These are phyloP conservation scores for Suillus alpinus DNA, from an alignment of 768 basidiomycete species.

Conservation along the genomic window DNA sequence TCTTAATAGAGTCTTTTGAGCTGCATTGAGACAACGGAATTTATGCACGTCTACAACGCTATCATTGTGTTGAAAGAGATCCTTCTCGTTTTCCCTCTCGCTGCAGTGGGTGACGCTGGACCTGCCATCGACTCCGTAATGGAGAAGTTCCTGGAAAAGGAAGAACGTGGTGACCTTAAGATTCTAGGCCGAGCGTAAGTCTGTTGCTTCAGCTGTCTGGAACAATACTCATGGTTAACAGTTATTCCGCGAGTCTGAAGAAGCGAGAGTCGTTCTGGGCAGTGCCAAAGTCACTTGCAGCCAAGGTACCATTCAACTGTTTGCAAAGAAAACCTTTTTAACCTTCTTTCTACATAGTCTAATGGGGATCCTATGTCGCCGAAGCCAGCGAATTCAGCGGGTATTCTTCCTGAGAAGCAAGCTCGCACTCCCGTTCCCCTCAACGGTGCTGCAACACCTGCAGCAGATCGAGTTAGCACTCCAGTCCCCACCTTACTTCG, in stretches of 20 bases:
- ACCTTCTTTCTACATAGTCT: conserved; percentile 13
- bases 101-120: conserved; percentile 55
- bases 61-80: conserved; percentile 92
- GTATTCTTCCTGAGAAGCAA: conserved; percentile 25
- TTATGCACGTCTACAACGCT: conserved; percentile 98
- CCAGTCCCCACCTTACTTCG: conserved; percentile 53
- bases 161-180: conserved; percentile 83
- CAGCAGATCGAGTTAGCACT: conserved; percentile 33
- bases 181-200: conserved; percentile 75
- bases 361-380: conserved; percentile 29
- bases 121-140: conserved; percentile 56
- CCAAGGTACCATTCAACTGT: conserved; percentile 30
- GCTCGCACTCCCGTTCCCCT: conserved; percentile 31
- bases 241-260: conserved; percentile 74
- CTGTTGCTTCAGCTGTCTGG: conserved; percentile 2
- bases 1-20: conserved; percentile 64
- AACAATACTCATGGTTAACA: conserved; percentile 22
- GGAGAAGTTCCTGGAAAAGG: conserved; percentile 64
- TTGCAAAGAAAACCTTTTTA: background rate
- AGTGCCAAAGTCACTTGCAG: conserved; percentile 24
- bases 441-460: conserved; percentile 36
- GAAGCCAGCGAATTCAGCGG: conserved; percentile 29
- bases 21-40: conserved; percentile 84
- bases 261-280: conserved; percentile 65
- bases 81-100: conserved; percentile 82